Percentiles rank a stretch among this genome's conserved stretches.
Evolutionary conservation across 1,284 basidiomycete genomes (phyloP).

Genomic region (Leucoagaricus sp.): DNA sequence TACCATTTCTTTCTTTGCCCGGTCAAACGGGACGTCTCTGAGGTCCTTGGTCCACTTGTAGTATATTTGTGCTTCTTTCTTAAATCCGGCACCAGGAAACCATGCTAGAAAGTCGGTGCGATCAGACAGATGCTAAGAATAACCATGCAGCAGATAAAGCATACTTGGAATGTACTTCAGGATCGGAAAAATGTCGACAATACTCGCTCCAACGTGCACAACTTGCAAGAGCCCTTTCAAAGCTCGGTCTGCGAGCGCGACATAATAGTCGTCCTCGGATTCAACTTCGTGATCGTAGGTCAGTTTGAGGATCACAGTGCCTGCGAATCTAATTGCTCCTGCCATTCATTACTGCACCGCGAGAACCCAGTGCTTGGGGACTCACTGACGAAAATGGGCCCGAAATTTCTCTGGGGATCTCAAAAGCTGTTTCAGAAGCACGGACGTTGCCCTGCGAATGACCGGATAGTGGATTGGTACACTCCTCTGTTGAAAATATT

Average conservation of each 20-base stretch:
- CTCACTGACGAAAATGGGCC: slow-evolving; percentile 30
- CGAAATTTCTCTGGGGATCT: slow-evolving; percentile 25
- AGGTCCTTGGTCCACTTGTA: slow-evolving; percentile 15
- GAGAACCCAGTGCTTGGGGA: not conserved
- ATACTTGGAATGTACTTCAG: slow-evolving; percentile 25
- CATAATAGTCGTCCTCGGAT: slow-evolving; percentile 29
- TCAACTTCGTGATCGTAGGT: slow-evolving; percentile 32
- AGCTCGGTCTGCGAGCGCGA: slow-evolving; percentile 28
- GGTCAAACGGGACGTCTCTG: slow-evolving; percentile 23
- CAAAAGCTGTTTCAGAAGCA: slow-evolving; percentile 22
- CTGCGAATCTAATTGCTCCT: slow-evolving; percentile 20
- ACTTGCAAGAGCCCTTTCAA: slow-evolving; percentile 23
- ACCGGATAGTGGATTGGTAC: slow-evolving; percentile 18
- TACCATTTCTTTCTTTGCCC: slow-evolving; percentile 21
- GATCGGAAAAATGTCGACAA: slow-evolving; percentile 33
- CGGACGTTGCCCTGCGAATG: slow-evolving; percentile 19
- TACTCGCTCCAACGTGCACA: slow-evolving; percentile 29
- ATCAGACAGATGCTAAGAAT: not conserved
- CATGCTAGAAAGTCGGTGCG: slow-evolving; percentile 20
- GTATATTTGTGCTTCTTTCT: slow-evolving; percentile 26
- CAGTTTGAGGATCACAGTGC: slow-evolving; percentile 26
- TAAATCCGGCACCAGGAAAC: slow-evolving; percentile 34
- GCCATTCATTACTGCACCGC: not conserved
- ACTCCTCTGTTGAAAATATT: slow-evolving; percentile 23
- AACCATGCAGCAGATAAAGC: not conserved